Evolutionary conservation across 805 yeast genomes (phyloP), one percentile per base, ranked within the genome.

Genomic region (Starmerella gropengiesseri): DNA sequence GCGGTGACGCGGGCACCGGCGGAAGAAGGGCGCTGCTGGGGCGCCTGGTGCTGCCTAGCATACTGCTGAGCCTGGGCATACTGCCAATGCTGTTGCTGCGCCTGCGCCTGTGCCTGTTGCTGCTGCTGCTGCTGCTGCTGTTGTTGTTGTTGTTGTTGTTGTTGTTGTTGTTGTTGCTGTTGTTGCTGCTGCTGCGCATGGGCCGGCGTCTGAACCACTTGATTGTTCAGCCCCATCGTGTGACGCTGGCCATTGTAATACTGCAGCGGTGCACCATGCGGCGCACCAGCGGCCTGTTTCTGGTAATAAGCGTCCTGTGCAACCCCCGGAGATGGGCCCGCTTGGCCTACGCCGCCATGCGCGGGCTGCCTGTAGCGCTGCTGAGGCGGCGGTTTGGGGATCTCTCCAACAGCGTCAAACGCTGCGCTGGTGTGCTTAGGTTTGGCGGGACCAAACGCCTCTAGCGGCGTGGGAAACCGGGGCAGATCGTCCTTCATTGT

Each of bases 391-490:
- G 50, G 54, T n/a, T 37, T 40, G 2, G 56, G 55, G 17, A 52
- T 29, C n/a, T 45, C 40, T 3, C 47, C 40, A 12, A 44, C 44
- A 11, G 33, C 31, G 9, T 45, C 50, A 28, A 42, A 49, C n/a
- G 52, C 55, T 7, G 49, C 34, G 25, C 43, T 33, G 9, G 46
- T 38, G 22, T 36, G 48, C 20, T 23, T n/a, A 13, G 42, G 46
- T 22, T 29, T 34, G 28, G 31, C 25, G 18, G 28, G 43, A n/a
- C 53, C 54, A 26, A 55, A 55, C 30, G 58, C 58, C 46, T 55
- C 58, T 21, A 43, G 33, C 7, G 58, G 58, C 29, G 56, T 53
- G n/a, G 58, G 57, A 38, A 55, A 55, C 31, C 47, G 40, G 12
- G 54, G 49, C 45, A 55, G 37, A 20, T 55, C 56, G 52, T 55